Base-by-base conservation (phyloP, 371 early-diverging fungal genomes). In the Syncephalastrum contaminatum region DNA sequence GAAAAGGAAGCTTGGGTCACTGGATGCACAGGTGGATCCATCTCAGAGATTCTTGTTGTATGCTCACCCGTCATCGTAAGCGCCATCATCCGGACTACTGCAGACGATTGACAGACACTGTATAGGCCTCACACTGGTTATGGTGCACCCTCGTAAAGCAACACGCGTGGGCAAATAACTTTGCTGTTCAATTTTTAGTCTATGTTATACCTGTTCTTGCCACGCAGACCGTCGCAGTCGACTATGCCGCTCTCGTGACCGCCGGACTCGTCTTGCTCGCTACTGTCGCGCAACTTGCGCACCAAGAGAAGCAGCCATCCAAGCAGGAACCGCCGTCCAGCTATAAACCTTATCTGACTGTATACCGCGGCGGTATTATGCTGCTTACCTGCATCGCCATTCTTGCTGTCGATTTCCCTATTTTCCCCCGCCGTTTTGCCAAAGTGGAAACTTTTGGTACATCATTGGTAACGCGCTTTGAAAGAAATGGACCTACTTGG, bases 341-440 rank as follows among this genome's bases (percentile, higher is more conserved):
- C 15, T 58, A 59, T 18, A 63, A 81, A 56, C 56, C 73, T 24
- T 81, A 76, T 63, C 62, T 92, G 62, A 88, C 85, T 21, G 83
- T 83, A 0, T 92, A 89, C 67, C 85, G 92, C 7, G 86, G 87
- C 7, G 85, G 82, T 21, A 76, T 91, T 78, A 88, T 89, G 94
- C 65, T 89, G 64, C 48, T 87, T 48, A 93, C 87, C 39, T 96
- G 88, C 68, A 84, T 83, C 36, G 82, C 79, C 12, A 98, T 98
- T 52, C 78, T 98, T 14, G 98, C 97, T 1, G 97, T 98, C 2
- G 98, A 98, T 72, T 98, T 98, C 66, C 80, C 83, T n/a, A 82
- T 92, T 24, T 97, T 96, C 62, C 97, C 97, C 6, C 77, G 95
- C 19, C 77, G 87, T 21, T 94, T 88, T 69, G 93, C 94, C 52